phyloP scores from a whole-genome alignment of 176 grass and related monocot genomes.

The Carex pumila region DNA sequence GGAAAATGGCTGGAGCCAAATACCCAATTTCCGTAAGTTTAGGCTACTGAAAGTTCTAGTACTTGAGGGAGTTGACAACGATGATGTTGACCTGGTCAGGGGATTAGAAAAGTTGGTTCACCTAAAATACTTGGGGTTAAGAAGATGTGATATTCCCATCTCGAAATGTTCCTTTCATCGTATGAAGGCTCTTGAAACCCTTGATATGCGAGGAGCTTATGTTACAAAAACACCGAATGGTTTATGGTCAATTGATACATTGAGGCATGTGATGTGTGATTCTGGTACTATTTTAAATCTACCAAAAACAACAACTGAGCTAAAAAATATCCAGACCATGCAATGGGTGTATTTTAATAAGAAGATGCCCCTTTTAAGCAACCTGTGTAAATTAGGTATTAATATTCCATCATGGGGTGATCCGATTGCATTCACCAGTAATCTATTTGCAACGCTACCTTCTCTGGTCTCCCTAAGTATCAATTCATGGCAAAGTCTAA shows the following conservation, averaged over 20 bases:
- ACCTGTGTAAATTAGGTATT: neutral
- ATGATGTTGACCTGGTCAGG: neutral
- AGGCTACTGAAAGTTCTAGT: neutral
- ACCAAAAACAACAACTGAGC: neutral
- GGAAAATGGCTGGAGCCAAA: neutral
- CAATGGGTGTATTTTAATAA: accelerated
- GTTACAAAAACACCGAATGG: neutral
- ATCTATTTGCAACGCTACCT: neutral
- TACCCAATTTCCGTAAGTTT: neutral
- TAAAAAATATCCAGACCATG: neutral
- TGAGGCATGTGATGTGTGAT: neutral
- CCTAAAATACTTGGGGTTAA: neutral
- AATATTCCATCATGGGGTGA: no score
- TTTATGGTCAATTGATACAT: neutral
- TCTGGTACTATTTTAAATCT: accelerated
- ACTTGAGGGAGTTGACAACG: neutral
- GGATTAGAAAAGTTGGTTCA: neutral
- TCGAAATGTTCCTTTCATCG: neutral
- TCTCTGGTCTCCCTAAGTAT: neutral
- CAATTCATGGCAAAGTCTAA: neutral
- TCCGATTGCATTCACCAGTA: neutral
- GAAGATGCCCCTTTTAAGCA: neutral
- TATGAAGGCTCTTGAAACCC: neutral
- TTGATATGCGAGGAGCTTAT: neutral
- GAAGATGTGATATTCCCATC: neutral